Base-by-base conservation (phyloP, 1,284 basidiomycete genomes). In the Fistulinella cinereoalba region DNA sequence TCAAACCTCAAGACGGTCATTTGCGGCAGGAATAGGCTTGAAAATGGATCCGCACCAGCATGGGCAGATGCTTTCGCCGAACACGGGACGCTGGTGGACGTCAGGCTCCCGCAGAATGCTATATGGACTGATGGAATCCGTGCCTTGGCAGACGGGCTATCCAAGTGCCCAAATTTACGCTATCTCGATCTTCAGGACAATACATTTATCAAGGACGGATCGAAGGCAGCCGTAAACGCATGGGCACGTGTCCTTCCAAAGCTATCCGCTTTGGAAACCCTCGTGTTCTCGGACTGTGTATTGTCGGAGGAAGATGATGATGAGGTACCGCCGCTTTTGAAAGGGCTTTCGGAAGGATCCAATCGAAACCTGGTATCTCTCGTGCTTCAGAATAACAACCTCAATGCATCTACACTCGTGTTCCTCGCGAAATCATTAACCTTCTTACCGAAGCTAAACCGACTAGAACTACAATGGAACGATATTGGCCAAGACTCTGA, bases 111-210 rank as follows among this genome's bases (percentile, higher is more conserved):
- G 32, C 95, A 99, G 74, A 98, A 99, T 62, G 97, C 95, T 3
- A 98, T 99, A 60, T 79, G 95, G 54, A 93, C 92, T 86, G 86
- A 88, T 53, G 96, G 97, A 7, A 89, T 97, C 60, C 79, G 79
- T n/a, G 80, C 82, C 13, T 80, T 99, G 37, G 89, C 88, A 19
- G 64, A 71, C 25, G 96, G 94, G 3, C 71, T 99, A 36, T 67
- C 83, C 13, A 74, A 83, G 46, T 91, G 88, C 65, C 70, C 75
- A 1, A 71, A 74, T 39, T 73, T 99, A 47, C 76, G 85, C 63
- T 72, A 85, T 51, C 79, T 99, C 58, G 95, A 99, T 73, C 71
- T 99, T 43, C 93, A 97, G 69, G 96, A 99, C 70, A 99, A 99
- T 71, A 95, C 94, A 0, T 92, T 94, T 56, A 92, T 89, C 21